These are phyloP conservation scores for Nepenthes gracilis DNA, from an alignment of 148 eudicot genomes.

Conservation along the genomic window DNA sequence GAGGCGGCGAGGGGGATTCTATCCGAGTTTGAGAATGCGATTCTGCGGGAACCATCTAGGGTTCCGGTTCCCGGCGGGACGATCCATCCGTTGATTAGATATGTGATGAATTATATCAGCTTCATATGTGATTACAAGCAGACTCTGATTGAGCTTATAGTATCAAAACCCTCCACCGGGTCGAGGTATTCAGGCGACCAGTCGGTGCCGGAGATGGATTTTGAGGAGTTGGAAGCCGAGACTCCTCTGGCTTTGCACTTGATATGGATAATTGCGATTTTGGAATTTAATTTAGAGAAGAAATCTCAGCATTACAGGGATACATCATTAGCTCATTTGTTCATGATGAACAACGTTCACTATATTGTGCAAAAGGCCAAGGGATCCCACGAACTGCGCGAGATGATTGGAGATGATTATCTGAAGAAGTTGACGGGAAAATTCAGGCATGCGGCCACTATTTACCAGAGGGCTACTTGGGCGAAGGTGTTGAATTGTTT, in stretches of 20 bases:
- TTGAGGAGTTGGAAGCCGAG: constrained; percentile 42
- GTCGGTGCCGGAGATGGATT: constrained; percentile 48
- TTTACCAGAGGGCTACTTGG: constrained; percentile 61
- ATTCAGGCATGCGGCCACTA: constrained; percentile 44
- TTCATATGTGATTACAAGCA: constrained; percentile 82
- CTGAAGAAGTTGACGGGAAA: constrained; percentile 52
- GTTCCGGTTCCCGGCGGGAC: constrained; percentile 88
- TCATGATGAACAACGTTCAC: constrained; percentile 83
- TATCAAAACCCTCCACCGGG: constrained; percentile 62
- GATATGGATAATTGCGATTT: constrained; percentile 66
- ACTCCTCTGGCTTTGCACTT: constrained; percentile 65
- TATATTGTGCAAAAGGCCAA: constrained; percentile 71
- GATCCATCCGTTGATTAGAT: constrained; percentile 83
- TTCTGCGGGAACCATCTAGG: constrained; percentile 68
- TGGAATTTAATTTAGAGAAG: constrained; percentile 55
- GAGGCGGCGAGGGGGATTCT: constrained; percentile 87
- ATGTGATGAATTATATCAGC: constrained; percentile 91
- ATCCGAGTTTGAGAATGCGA: constrained; percentile 81
- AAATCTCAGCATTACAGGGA: constrained; percentile 61
- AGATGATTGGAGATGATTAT: constrained; percentile 71
- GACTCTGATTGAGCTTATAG: constrained; percentile 62
- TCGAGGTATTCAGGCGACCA: constrained; percentile 52
- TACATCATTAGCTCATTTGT: constrained; percentile 52
- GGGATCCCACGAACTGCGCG: constrained; percentile 50
- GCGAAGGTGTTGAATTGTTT: constrained; percentile 60